Conservation (phyloP, 768 basidiomycete genomes). For the Rhizopogon salebrosus region DNA sequence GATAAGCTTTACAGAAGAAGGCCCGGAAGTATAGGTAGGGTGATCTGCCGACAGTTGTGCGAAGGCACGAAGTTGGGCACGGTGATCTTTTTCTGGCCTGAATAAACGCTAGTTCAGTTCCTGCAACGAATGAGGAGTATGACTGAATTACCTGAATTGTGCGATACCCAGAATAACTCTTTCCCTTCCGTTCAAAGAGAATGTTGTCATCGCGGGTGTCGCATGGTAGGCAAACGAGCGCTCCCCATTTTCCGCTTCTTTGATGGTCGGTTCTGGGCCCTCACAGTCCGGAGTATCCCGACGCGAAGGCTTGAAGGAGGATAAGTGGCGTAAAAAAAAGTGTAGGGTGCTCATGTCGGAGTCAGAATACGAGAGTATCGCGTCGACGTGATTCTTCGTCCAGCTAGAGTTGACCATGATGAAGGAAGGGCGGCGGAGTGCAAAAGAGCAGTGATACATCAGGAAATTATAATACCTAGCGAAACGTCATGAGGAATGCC, state of each 20-base stretch:
- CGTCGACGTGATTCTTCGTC: slow-evolving; percentile 82
- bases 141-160: slow-evolving; percentile 72
- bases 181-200: slow-evolving; percentile 48
- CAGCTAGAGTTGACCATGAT: slow-evolving; percentile 95
- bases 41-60: slow-evolving; percentile 48
- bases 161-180: slow-evolving; percentile 80
- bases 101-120: not conserved
- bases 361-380: slow-evolving; percentile 60
- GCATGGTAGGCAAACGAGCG: slow-evolving; percentile 84
- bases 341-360: slow-evolving; percentile 42
- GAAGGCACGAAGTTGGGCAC: slow-evolving; percentile 71
- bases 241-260: slow-evolving; percentile 76
- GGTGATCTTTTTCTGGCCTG: slow-evolving; percentile 94
- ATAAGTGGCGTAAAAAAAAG: slow-evolving; percentile 35
- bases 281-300: not conserved
- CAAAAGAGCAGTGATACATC: slow-evolving; percentile 75
- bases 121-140: not conserved
- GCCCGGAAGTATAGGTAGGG: slow-evolving; percentile 46
- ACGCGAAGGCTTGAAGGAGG: slow-evolving; percentile 25
- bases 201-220: slow-evolving; percentile 70
- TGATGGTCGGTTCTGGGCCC: slow-evolving; percentile 64
- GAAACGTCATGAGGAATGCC: not conserved
- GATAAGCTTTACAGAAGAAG: slow-evolving; percentile 51
- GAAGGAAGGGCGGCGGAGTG: slow-evolving; percentile 68
- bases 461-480: slow-evolving; percentile 83